A percentile compares a stretch with the other conserved stretches of the same genome.
Evolutionary conservation across 306 rosid species (phyloP).

Genomic region (Canavalia ensiformis): DNA sequence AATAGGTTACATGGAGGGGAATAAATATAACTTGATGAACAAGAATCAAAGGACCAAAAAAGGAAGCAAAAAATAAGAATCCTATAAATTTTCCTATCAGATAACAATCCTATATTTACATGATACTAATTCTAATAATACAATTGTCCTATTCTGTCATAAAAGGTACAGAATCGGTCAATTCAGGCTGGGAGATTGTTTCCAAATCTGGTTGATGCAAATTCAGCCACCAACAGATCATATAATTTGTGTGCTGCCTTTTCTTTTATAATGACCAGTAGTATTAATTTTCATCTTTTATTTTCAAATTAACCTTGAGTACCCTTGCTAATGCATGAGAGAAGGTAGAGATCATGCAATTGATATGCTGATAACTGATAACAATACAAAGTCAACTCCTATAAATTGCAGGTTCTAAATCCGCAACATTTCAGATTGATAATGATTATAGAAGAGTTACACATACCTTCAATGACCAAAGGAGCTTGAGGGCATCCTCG

Average conservation of each 20-base stretch:
- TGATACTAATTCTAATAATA: too few relatives aligned
- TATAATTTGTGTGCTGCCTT: neutral
- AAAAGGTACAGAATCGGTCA: too few relatives aligned
- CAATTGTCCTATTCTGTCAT: too few relatives aligned
- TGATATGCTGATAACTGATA: neutral
- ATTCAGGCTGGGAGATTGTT: too few relatives aligned
- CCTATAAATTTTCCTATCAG: too few relatives aligned
- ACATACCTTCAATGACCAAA: constrained; percentile 74
- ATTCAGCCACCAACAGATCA: too few relatives aligned
- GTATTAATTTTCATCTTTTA: neutral
- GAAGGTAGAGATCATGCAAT: neutral
- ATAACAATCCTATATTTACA: too few relatives aligned
- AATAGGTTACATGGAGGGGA: too few relatives aligned
- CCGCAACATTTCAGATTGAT: constrained; percentile 24
- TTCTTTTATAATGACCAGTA: neutral
- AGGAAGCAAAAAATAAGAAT: too few relatives aligned
- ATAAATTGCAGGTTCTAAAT: constrained; percentile 31
- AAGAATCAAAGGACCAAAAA: too few relatives aligned
- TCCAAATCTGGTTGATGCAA: too few relatives aligned
- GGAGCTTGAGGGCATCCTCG: constrained; percentile 93
- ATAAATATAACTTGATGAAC: too few relatives aligned
- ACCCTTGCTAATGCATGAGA: neutral
- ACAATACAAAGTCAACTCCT: constrained; percentile 4
- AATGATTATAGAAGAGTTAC: constrained; percentile 12
- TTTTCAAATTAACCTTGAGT: neutral